Percentiles rank a stretch among this genome's conserved stretches.
Conservation (phyloP, 2,329 filamentous ascomycete genomes). For the Teratosphaeria viscida region DNA sequence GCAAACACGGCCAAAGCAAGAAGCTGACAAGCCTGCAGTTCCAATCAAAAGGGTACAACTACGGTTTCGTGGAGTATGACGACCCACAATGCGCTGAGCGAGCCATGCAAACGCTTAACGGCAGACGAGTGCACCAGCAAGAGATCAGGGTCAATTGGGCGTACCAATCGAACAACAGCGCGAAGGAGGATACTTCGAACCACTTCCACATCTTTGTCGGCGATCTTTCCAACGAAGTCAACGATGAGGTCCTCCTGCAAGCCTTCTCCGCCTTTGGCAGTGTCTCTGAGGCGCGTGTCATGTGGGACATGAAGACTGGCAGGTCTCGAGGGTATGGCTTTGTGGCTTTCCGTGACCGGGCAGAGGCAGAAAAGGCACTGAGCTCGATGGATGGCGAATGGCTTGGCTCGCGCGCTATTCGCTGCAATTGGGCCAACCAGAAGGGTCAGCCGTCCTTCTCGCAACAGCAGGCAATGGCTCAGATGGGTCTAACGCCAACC, state of each 20-base stretch:
- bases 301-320: constrained; percentile 99
- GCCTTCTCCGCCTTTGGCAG: constrained; percentile 93
- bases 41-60: constrained; percentile 93
- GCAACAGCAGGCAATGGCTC: constrained; percentile 91
- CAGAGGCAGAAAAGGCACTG: constrained; percentile 88
- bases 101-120: constrained; percentile 94
- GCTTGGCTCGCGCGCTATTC: constrained; percentile 94
- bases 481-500: constrained; percentile 96
- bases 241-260: constrained; percentile 86
- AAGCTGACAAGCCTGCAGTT: constrained; percentile 22
- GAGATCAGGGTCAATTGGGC: constrained; percentile 99
- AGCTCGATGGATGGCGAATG: constrained; percentile 99
- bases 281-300: constrained; percentile 94
- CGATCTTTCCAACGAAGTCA: constrained; percentile 95
- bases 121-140: constrained; percentile 87
- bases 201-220: constrained; percentile 99
- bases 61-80: constrained; percentile 97
- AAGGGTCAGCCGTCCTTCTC: constrained; percentile 99
- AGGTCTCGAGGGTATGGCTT: constrained; percentile 96
- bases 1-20: background rate
- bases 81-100: constrained; percentile 93
- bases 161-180: constrained; percentile 88
- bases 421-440: constrained; percentile 99
- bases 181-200: constrained; percentile 94
- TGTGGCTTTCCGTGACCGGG: constrained; percentile 88